Percentiles rank a stretch among this genome's conserved stretches.
phyloP scores from a whole-genome alignment of 1,284 basidiomycete genomes.

The Pterulicium gracile region DNA sequence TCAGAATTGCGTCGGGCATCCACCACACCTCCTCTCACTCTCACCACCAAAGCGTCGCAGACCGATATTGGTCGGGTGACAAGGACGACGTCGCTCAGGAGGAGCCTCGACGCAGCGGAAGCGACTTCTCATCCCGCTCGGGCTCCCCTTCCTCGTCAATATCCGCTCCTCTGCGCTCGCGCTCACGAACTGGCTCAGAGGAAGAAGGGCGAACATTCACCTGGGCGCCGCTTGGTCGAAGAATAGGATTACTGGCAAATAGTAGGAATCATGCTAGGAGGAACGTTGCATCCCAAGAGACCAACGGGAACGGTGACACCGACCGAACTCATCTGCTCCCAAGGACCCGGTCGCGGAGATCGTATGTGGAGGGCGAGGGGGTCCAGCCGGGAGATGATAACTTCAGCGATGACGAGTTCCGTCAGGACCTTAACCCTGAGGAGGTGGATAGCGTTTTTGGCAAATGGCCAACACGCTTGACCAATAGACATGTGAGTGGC shows the following conservation, averaged over 20 bases:
- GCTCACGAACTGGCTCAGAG: constrained; percentile 2
- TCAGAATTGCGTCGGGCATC: constrained; percentile 10
- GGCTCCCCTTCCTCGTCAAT: constrained; percentile 11
- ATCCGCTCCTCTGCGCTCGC: constrained; percentile 9
- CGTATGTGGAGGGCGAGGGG: constrained; percentile 7
- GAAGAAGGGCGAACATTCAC: constrained; percentile 8
- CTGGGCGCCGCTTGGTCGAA: constrained; percentile 11
- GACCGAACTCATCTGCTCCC: background rate
- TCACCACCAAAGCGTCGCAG: too few species aligned
- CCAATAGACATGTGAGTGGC: constrained; percentile 57
- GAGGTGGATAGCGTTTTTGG: constrained; percentile 46
- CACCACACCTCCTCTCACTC: constrained; percentile 1
- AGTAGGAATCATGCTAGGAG: constrained; percentile 4
- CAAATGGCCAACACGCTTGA: constrained; percentile 50
- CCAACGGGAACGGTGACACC: background rate
- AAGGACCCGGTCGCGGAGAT: constrained; percentile 2
- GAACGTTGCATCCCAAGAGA: background rate
- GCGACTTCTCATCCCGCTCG: too few species aligned
- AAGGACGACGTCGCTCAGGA: too few species aligned
- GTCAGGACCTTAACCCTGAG: constrained; percentile 20
- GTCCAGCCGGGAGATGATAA: background rate
- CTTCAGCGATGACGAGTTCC: constrained; percentile 20
- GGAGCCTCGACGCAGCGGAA: too few species aligned
- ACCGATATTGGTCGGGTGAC: too few species aligned
- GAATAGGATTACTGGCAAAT: constrained; percentile 9